phyloP scores from a whole-genome alignment of 1,284 basidiomycete genomes.

The Sporisorium exsertum region DNA sequence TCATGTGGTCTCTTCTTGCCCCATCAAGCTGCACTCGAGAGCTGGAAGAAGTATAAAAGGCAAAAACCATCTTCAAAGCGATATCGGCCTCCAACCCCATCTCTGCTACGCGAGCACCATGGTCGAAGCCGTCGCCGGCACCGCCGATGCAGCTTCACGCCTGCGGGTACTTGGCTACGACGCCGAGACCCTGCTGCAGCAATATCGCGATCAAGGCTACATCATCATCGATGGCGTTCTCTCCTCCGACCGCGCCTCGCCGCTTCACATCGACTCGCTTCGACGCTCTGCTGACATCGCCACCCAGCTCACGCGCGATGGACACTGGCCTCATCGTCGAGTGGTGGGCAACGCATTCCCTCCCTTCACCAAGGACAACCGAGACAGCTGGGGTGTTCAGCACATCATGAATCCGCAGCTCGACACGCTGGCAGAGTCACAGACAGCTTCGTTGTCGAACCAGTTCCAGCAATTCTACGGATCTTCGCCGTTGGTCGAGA shows the following conservation, averaged over 20 bases:
- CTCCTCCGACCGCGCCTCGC: slow-evolving; percentile 45
- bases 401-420: slow-evolving; percentile 73
- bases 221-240: slow-evolving; percentile 78
- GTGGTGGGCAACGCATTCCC: slow-evolving; percentile 86
- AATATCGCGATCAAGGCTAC: slow-evolving; percentile 78
- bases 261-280: slow-evolving; percentile 25
- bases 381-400: slow-evolving; percentile 77
- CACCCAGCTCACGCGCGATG: slow-evolving; percentile 75
- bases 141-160: slow-evolving; percentile 16
- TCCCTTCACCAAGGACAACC: slow-evolving; percentile 75
- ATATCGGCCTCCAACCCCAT: background rate
- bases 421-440: slow-evolving; percentile 69
- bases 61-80: background rate
- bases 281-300: slow-evolving; percentile 66
- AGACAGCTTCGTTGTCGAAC: background rate
- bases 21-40: background rate
- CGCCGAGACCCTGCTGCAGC: slow-evolving; percentile 34
- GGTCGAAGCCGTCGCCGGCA: background rate
- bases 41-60: background rate
- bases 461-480: slow-evolving; percentile 50
- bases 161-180: slow-evolving; percentile 34
- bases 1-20: background rate
- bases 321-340: slow-evolving; percentile 77
- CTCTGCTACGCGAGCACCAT: background rate
- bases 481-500: slow-evolving; percentile 42